Base-by-base conservation (phyloP, 2,329 filamentous ascomycete genomes). In the Daldinia eschscholtzii region DNA sequence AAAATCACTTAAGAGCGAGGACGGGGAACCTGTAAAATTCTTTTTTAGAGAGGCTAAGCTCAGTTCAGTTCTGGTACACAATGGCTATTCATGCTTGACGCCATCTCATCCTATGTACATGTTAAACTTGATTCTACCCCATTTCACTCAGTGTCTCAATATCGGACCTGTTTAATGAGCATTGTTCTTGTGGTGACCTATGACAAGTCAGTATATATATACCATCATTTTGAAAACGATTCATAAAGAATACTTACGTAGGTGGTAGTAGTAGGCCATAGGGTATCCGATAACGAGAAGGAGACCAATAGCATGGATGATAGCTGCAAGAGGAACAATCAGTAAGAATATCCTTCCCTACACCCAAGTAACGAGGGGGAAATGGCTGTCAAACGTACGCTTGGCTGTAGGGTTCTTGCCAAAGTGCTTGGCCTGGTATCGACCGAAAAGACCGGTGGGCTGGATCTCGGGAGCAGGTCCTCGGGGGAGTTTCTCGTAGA, bases 131-230 rank as follows among this genome's bases (percentile, higher is more conserved):
- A 56, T 39, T 55, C 46, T 44, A 61, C 37, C 57, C 63, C 63
- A 64, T 65, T 61, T 65, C 67, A 55, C 62, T 63, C 23, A 64
- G 30, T 74, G 56, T 52, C 67, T 50, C 41, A 28, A 41, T 63
- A 41, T 28, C 37, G 20, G 61, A 53, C 57, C 30, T 48, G 59
- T 68, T 86, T 97, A 99, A 88, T 99, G 96, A 78, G 93, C 93
- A 84, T 99, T 97, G 92, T 99, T 98, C 93, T 99, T 99, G 92
- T 98, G 95, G 90, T 99, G 95, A 79, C 96, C 96, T 99, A 76
- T 61, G 77, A 70, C 63, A 64, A 61, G 59, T 72, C 64, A 72
- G 65, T 18, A 60, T 41, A 18, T 15, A 6, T 33, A 39, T 15
- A 23, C 20, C 12, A 12, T 15, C 7, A 39, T 30, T 12, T 33